A percentile compares a stretch with the other conserved stretches of the same genome.
Conservation (phyloP, 768 basidiomycete genomes). For the Guyanaporus albipodus region DNA sequence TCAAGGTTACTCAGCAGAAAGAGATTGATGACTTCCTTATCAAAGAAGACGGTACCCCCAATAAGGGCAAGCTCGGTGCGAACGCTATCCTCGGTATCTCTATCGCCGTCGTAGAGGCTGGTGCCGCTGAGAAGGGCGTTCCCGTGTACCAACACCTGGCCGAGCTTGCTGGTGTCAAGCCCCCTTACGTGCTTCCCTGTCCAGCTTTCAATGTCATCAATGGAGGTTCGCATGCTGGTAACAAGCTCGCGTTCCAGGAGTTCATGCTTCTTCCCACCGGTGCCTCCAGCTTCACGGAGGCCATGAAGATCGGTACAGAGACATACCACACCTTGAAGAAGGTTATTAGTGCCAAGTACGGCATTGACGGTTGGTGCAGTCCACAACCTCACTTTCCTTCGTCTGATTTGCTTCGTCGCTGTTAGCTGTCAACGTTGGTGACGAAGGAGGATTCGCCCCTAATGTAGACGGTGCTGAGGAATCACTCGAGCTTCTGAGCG, state of each 20-base stretch:
- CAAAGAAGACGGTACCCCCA: conserved; percentile 94
- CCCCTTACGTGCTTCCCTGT: conserved; percentile 87
- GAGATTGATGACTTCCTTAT: conserved; percentile 97
- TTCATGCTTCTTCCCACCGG: conserved; percentile 99
- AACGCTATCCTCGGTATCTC: conserved; percentile 99
- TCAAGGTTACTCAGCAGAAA: conserved; percentile 87
- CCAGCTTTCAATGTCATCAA: conserved; percentile 99
- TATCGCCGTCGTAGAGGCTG: conserved; percentile 92
- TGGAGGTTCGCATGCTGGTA: conserved; percentile 98
- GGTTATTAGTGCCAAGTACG: conserved; percentile 98
- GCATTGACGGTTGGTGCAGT: conserved; percentile 79
- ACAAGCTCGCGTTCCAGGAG: conserved; percentile 99
- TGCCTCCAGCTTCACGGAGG: conserved; percentile 87
- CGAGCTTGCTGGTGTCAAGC: conserved; percentile 90
- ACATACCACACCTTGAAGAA: conserved; percentile 98
- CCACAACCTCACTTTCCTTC: background rate
- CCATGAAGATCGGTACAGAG: conserved; percentile 98
- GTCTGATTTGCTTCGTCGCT: conserved; percentile 7
- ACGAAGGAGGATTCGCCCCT: conserved; percentile 99
- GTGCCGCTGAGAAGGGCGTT: conserved; percentile 89
- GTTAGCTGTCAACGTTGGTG: conserved; percentile 95
- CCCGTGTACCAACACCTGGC: conserved; percentile 97
- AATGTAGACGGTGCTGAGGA: conserved; percentile 97
- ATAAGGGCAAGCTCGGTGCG: conserved; percentile 99
- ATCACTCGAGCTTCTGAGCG: conserved; percentile 89